A percentile compares a stretch with the other conserved stretches of the same genome.
phyloP scores from a whole-genome alignment of 1,284 basidiomycete genomes.

The Pseudomicrostroma phylloplanum region DNA sequence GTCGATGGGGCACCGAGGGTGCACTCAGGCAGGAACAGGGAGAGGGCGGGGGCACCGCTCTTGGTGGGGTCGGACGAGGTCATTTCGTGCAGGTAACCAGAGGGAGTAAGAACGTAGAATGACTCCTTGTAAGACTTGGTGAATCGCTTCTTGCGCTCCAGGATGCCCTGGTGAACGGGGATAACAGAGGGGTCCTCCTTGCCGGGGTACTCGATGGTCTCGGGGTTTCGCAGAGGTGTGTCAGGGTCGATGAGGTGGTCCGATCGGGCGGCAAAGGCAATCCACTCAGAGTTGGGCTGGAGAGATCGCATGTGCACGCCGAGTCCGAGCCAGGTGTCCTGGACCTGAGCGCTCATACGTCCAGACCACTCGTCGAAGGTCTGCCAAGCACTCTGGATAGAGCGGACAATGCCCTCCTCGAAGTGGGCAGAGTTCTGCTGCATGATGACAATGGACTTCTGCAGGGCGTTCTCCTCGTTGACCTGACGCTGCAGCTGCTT shows the following conservation, averaged over 20 bases:
- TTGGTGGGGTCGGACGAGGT: conserved; percentile 69
- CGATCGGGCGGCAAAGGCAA: conserved; percentile 83
- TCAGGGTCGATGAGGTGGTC: conserved; percentile 94
- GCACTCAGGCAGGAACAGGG: conserved; percentile 87
- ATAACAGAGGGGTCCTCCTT: conserved; percentile 86
- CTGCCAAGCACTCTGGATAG: conserved; percentile 92
- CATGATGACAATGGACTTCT: conserved; percentile 98
- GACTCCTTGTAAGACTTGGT: conserved; percentile 70
- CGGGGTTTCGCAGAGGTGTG: conserved; percentile 63
- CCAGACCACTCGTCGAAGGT: conserved; percentile 92
- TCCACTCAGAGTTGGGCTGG: conserved; percentile 91
- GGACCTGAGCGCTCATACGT: conserved; percentile 71
- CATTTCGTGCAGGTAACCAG: conserved; percentile 93
- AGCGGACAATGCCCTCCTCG: conserved; percentile 90
- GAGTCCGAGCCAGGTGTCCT: conserved; percentile 73
- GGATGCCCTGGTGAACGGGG: conserved; percentile 79
- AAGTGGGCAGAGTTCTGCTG: conserved; percentile 95
- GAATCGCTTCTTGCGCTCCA: conserved; percentile 96
- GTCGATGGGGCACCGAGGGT: conserved; percentile 89
- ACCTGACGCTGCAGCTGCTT: conserved; percentile 83
- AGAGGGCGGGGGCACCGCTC: conserved; percentile 66
- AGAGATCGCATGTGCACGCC: conserved; percentile 74
- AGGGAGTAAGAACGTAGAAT: conserved; percentile 88
- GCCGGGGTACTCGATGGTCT: conserved; percentile 75
- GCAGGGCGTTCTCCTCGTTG: conserved; percentile 93